These are phyloP conservation scores for Calamus simplicifolius DNA, from an alignment of 176 grass and related monocot genomes.

Conservation along the genomic window DNA sequence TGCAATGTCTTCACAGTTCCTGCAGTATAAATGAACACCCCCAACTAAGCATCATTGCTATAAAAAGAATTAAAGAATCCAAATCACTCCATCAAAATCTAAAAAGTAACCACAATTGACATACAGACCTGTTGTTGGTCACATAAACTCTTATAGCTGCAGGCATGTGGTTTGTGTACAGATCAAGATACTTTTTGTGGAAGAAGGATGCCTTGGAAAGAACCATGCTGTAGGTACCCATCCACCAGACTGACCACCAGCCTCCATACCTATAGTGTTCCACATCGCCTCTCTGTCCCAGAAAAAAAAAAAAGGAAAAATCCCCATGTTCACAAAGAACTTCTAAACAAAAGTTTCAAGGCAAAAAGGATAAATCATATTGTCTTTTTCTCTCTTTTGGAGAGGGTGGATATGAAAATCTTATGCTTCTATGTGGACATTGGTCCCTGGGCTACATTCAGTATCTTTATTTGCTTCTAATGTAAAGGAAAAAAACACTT, in stretches of 20 bases:
- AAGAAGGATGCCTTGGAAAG: constrained; percentile 91
- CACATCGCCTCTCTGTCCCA: constrained; percentile 21
- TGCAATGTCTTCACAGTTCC: constrained; percentile 97
- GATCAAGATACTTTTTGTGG: constrained; percentile 55
- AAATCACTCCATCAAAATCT: too few relatives aligned
- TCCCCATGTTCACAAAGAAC: background rate
- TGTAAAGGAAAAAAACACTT: too few relatives aligned
- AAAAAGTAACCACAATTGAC: too few relatives aligned
- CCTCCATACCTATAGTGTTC: constrained; percentile 52
- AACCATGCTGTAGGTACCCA: constrained; percentile 85
- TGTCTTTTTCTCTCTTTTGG: too few relatives aligned
- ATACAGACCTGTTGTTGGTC: background rate
- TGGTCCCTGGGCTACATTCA: too few relatives aligned
- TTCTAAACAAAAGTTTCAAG: background rate
- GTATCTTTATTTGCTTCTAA: too few relatives aligned
- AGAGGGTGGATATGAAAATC: too few relatives aligned
- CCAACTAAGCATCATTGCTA: background rate
- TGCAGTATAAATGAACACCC: constrained; percentile 15
- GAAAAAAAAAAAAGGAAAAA: constrained; percentile 1
- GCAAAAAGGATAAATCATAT: background rate
- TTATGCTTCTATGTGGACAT: too few relatives aligned
- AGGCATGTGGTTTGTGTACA: constrained; percentile 71
- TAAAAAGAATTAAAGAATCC: too few relatives aligned
- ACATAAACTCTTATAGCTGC: constrained; percentile 44
- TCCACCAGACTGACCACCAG: constrained; percentile 99